These are phyloP conservation scores for Aspergillus avenaceus DNA, from an alignment of 495 filamentous ascomycete species.

Conservation along the genomic window DNA sequence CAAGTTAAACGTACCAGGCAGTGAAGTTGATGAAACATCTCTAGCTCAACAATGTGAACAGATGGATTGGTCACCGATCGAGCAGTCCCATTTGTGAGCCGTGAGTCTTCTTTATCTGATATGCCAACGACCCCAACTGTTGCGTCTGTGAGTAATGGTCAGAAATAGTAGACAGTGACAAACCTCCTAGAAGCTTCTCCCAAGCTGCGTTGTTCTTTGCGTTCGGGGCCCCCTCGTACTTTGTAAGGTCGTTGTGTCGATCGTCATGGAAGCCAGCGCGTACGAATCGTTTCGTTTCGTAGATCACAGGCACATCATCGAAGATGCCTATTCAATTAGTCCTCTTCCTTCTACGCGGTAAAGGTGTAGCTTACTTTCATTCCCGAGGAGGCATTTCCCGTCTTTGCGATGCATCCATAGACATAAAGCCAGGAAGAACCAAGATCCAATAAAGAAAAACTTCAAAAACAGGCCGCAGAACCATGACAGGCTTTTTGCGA, in stretches of 20 bases:
- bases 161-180: background rate
- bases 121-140: background rate
- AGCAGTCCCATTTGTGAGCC: background rate
- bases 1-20: background rate
- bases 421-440: too few relatives aligned
- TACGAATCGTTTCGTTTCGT: background rate
- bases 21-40: background rate
- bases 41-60: background rate
- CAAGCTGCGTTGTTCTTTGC: background rate
- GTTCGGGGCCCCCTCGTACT: background rate
- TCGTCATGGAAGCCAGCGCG: background rate
- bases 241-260: background rate
- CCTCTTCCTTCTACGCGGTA: too few relatives aligned
- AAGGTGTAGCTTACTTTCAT: too few relatives aligned
- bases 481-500: too few relatives aligned
- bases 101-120: background rate
- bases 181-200: background rate
- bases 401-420: too few relatives aligned
- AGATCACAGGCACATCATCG: too few relatives aligned
- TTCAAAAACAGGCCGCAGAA: too few relatives aligned
- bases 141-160: background rate
- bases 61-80: background rate
- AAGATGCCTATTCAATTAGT: too few relatives aligned
- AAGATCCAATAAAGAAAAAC: too few relatives aligned
- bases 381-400: too few relatives aligned